Conservation (phyloP, 208 protist genomes). For the Acanthamoeba sp. region DNA sequence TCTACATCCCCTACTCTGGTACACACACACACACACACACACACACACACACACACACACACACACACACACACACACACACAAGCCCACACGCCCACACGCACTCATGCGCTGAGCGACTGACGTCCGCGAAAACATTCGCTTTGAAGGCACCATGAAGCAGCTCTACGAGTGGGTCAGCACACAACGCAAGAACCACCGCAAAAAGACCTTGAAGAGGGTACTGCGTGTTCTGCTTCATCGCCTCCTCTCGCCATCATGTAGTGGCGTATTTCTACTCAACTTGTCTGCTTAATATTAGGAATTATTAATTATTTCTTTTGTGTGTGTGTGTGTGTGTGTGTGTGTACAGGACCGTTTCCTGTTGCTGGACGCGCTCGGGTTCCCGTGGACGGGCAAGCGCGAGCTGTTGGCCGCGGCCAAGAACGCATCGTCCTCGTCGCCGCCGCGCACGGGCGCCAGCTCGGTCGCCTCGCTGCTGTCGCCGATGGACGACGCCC, state of each 20-base stretch:
- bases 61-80: no score
- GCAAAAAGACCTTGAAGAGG: slow-evolving; percentile 38
- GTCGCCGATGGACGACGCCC: not conserved
- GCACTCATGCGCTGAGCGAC: not conserved
- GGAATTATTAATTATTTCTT: no score
- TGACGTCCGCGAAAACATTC: not conserved
- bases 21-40: not conserved
- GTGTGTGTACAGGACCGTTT: not conserved
- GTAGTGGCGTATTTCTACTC: not conserved
- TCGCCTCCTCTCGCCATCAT: no score
- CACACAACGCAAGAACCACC: slow-evolving; percentile 48
- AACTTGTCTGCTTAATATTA: not conserved
- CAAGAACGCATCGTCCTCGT: not conserved
- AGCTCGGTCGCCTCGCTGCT: slow-evolving; percentile 12
- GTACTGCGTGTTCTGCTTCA: not conserved
- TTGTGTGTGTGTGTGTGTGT: not conserved
- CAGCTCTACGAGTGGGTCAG: slow-evolving; percentile 65
- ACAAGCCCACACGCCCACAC: no score
- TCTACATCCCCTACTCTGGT: slow-evolving; percentile 60
- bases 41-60: no score
- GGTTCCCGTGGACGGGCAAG: slow-evolving; percentile 49
- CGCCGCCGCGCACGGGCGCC: not conserved
- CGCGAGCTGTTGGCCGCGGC: slow-evolving; percentile 19
- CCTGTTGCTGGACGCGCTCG: slow-evolving; percentile 53
- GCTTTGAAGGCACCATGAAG: slow-evolving; percentile 6